Conservation (phyloP, 345 rosid genomes). For the Populus ilicifolia region DNA sequence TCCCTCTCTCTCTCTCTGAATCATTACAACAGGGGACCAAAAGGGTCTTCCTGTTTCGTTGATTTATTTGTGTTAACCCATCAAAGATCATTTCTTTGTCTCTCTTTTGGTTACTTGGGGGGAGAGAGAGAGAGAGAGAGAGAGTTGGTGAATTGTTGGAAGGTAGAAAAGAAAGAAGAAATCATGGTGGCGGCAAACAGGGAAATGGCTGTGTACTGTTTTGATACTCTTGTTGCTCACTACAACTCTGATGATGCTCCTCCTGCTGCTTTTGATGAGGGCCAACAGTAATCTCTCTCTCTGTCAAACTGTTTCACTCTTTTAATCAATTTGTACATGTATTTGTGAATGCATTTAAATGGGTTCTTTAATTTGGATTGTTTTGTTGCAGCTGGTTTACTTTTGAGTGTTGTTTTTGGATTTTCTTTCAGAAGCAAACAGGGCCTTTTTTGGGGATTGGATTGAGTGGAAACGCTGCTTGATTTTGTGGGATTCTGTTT, state of each 20-base stretch:
- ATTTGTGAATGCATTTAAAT: background rate
- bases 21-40: background rate
- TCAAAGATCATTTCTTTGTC: background rate
- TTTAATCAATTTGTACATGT: background rate
- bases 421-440: background rate
- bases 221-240: slow-evolving; percentile 88
- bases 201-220: slow-evolving; percentile 99
- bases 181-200: slow-evolving; percentile 83
- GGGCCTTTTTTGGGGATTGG: background rate
- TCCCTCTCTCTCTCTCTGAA: background rate
- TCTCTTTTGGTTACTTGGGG: too few species aligned
- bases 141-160: background rate
- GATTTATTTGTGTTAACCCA: background rate
- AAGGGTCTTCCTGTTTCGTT: background rate
- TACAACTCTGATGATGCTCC: slow-evolving; percentile 81
- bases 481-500: background rate
- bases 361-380: background rate
- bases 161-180: background rate
- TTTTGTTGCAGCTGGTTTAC: background rate
- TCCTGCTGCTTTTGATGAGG: slow-evolving; percentile 82
- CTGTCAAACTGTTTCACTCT: background rate
- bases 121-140: background rate
- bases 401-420: background rate
- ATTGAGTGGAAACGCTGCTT: background rate
- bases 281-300: slow-evolving; percentile 52